These are phyloP conservation scores for Leccinellum luteum DNA, from an alignment of 768 basidiomycete species.

Conservation along the genomic window DNA sequence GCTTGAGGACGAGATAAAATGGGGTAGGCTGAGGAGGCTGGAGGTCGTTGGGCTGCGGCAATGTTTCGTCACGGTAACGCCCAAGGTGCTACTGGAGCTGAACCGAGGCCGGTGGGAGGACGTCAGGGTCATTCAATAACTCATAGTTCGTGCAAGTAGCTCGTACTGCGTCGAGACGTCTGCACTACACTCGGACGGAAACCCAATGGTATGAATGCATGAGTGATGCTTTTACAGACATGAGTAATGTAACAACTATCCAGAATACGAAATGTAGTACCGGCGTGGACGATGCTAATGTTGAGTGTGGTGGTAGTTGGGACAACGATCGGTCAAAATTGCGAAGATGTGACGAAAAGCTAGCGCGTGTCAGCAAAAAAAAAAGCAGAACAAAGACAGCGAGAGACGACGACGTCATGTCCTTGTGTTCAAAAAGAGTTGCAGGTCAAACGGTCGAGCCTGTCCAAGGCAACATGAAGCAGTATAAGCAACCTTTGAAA, in stretches of 20 bases:
- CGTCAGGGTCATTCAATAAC: constrained; percentile 46
- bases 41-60: constrained; percentile 54
- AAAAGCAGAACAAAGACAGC: neutral
- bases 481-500: neutral
- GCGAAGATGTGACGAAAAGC: neutral
- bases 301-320: neutral
- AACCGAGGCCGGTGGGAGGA: constrained; percentile 69
- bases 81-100: constrained; percentile 41
- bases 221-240: constrained; percentile 16
- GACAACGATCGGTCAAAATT: neutral
- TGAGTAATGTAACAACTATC: constrained; percentile 28
- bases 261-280: constrained; percentile 14
- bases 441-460: constrained; percentile 55
- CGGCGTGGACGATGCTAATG: constrained; percentile 17
- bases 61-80: constrained; percentile 48
- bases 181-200: neutral
- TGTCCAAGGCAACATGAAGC: constrained; percentile 14
- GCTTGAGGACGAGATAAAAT: constrained; percentile 49
- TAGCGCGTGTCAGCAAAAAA: neutral
- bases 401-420: constrained; percentile 35
- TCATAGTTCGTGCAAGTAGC: neutral
- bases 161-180: neutral
- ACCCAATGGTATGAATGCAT: neutral
- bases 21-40: constrained; percentile 55
- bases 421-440: constrained; percentile 49